Base-by-base conservation (phyloP, 164 flowering plant species). In the Magnolia sinica region DNA sequence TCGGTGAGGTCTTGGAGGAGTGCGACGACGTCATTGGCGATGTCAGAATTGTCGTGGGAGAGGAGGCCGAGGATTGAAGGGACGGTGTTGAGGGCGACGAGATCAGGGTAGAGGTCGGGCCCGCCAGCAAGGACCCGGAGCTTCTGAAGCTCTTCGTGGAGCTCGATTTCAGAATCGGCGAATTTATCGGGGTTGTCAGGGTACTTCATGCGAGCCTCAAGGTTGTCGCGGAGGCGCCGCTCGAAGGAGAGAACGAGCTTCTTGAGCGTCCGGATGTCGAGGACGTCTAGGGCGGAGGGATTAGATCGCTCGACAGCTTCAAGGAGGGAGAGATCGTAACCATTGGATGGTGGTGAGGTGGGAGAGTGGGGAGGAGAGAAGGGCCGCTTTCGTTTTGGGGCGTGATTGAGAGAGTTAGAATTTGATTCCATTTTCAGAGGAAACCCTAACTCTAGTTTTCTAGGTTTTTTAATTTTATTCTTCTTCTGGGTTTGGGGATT, bases 81-180 rank as follows among this genome's bases (percentile, higher is more conserved):
- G 52, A 96, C 73, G 8, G 86, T 76, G 82, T 90, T 89, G 65
- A 91, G 87, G 37, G 69, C 69, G 66, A 96, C 96, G 0, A 96
- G 85, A 20, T 92, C 98, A 2, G 98, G 98, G 79, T 96, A 96
- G 18, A 96, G 89, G 27, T 96, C 97, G 31, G 98, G 98, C 0
- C 84, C 97, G 2, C 91, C 97, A 58, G 99, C 92, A 61, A 96
- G 94, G 75, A 92, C 69, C 55, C 87, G 88, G 81, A 96, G 97
- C 89, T 89, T 89, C 75, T 90, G 87, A 79, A 96, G 82, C 83
- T 96, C 99, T 0, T 96, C 98, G 81, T 94, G 98, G 76, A 96
- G 98, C 79, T 89, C 97, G 59, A 96, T 50, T 74, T 96, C 99
- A 63, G 98, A 91, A 63, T 94, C 99, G 24, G 98, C 93, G 79